These are phyloP conservation scores for Lenwebbia sp. DNA, from an alignment of 345 rosid species.

Conservation along the genomic window DNA sequence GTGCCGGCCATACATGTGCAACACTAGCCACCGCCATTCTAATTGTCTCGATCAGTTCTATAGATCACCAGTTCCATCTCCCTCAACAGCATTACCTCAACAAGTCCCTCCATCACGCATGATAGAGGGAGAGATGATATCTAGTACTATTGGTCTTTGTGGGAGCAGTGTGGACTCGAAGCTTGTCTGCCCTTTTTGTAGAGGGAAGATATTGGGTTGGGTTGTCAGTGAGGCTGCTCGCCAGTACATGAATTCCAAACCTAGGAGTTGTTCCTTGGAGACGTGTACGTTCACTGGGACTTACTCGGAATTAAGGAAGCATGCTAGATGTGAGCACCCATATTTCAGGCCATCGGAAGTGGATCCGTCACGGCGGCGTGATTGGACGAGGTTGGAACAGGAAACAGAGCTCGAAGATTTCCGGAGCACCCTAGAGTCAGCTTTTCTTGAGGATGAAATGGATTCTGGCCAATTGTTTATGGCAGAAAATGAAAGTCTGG, in stretches of 20 bases:
- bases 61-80: constrained; percentile 13
- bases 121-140: constrained; percentile 1
- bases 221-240: constrained; percentile 31
- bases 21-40: constrained; percentile 60
- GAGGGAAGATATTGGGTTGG: constrained; percentile 45
- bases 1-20: constrained; percentile 64
- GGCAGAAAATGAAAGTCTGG: neutral
- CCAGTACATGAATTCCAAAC: constrained; percentile 44
- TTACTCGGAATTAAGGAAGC: constrained; percentile 45
- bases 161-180: constrained; percentile 3
- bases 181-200: constrained; percentile 45
- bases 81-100: constrained; percentile 1
- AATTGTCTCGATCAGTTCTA: constrained; percentile 51
- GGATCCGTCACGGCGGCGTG: constrained; percentile 27
- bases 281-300: constrained; percentile 40
- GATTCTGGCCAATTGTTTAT: neutral
- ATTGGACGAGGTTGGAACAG: constrained; percentile 35
- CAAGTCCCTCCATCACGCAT: constrained; percentile 9
- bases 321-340: constrained; percentile 50
- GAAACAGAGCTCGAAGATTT: constrained; percentile 31
- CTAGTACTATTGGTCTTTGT: neutral
- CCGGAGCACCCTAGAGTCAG: constrained; percentile 6
- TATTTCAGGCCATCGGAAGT: constrained; percentile 20
- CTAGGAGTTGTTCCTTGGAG: constrained; percentile 35
- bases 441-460: neutral